A percentile compares a stretch with the other conserved stretches of the same genome.
Evolutionary conservation across 176 grass and related monocot genomes (phyloP).

Genomic region (Eleusine indica): DNA sequence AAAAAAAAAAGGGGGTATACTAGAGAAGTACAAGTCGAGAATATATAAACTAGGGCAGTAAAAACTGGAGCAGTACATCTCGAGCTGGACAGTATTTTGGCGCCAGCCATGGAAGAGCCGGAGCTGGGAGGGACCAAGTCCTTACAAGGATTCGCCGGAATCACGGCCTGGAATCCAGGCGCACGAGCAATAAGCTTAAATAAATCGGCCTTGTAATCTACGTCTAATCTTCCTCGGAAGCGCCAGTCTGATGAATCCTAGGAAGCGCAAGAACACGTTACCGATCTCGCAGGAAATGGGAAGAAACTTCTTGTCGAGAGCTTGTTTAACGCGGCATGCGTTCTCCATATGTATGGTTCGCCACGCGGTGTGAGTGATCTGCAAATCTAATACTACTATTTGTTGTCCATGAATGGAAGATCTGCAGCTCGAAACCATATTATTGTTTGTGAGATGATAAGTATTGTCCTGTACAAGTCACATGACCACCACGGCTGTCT

Average conservation of each 20-base stretch:
- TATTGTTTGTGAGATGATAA: neutral
- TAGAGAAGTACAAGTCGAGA: too few relatives aligned
- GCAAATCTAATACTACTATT: neutral
- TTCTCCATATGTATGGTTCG: neutral
- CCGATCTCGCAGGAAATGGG: conserved; percentile 2
- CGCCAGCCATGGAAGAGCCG: conserved; percentile 17
- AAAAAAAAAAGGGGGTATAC: too few relatives aligned
- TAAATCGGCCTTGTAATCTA: conserved; percentile 35
- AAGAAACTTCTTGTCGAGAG: conserved; percentile 38
- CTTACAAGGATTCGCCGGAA: conserved; percentile 26
- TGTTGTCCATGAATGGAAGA: neutral
- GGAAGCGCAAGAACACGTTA: conserved; percentile 19
- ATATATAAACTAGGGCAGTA: too few relatives aligned
- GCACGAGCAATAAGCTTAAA: neutral
- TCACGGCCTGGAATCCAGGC: conserved; percentile 26
- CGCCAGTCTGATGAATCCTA: conserved; percentile 42
- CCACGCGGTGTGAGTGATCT: conserved; percentile 6
- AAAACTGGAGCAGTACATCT: neutral
- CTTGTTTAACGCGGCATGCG: neutral
- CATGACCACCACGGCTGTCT: conserved; percentile 2
- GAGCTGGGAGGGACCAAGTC: neutral
- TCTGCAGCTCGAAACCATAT: neutral
- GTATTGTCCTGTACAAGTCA: conserved; percentile 10
- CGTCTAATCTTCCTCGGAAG: conserved; percentile 42
- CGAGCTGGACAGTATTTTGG: neutral